A percentile compares a stretch with the other conserved stretches of the same genome.
phyloP scores from a whole-genome alignment of 805 yeast species.

The Candida maltosa region DNA sequence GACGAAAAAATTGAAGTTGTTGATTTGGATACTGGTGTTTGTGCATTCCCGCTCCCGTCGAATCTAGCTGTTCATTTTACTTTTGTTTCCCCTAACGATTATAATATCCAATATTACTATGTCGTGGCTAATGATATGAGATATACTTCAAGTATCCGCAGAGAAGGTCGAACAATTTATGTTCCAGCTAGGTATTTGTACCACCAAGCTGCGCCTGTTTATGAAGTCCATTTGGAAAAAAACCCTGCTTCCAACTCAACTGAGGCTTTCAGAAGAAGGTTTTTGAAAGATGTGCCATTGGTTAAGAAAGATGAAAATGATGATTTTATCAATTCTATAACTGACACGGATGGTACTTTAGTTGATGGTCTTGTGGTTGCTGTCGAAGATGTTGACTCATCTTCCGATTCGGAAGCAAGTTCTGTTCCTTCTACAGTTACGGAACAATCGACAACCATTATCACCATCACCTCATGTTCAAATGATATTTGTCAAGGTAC shows the following conservation, averaged over 20 bases:
- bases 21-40: slow-evolving; percentile 37
- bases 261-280: slow-evolving; percentile 38
- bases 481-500: slow-evolving; percentile 29
- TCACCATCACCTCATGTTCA: slow-evolving; percentile 35
- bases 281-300: slow-evolving; percentile 19
- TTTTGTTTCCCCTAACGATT: slow-evolving; percentile 26
- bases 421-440: slow-evolving; percentile 13
- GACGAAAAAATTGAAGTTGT: slow-evolving; percentile 32
- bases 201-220: slow-evolving; percentile 19
- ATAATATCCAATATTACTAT: slow-evolving; percentile 34
- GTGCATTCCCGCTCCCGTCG: slow-evolving; percentile 35
- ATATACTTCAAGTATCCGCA: slow-evolving; percentile 30
- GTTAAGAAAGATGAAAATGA: slow-evolving; percentile 30
- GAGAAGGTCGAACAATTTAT: slow-evolving; percentile 29
- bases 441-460: slow-evolving; percentile 21
- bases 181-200: slow-evolving; percentile 31
- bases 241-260: slow-evolving; percentile 37
- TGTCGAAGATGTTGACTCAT: slow-evolving; percentile 13
- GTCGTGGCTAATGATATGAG: slow-evolving; percentile 17
- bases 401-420: slow-evolving; percentile 10
- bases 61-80: slow-evolving; percentile 19
- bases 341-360: slow-evolving; percentile 18
- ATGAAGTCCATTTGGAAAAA: slow-evolving; percentile 25
- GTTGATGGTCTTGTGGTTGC: slow-evolving; percentile 14
- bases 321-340: slow-evolving; percentile 23